Evolutionary conservation across 306 rosid species (phyloP), one percentile per base, ranked within the genome.

Genomic region (Cyclanthera cordifolia): DNA sequence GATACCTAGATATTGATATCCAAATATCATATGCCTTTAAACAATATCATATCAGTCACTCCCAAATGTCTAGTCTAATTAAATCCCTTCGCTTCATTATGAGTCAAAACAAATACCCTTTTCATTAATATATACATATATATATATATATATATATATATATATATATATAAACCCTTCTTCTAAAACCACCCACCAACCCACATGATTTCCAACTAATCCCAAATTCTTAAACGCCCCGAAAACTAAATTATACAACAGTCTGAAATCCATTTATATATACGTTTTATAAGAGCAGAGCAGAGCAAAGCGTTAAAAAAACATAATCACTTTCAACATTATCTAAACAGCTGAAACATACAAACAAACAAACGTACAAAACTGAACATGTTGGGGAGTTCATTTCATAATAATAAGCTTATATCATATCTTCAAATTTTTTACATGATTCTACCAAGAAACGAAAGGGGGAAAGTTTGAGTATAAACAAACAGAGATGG

Each of bases 301-400:
- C 11, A 17, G 54, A 51, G 56, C 0, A 19, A 8, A 20, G 34
- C n/a, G 16, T 15, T 13, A 11, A 15, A 48, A n/a, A n/a, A 58
- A 58, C 46, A 30, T 16, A 37, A 9, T 5, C 30, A 34, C 16
- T 37, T 59, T 0, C n/a, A 37, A 37, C 30, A 37, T 61, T 11
- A 61, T 37, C 28, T 5, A 61, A 61, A 61, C 67, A 37, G 49
- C 68, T 32, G 34, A 54, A 24, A 5, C 60, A 10, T 21, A 59
- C 67, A 34, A 34, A 41, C 67, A 61, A 59, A 8, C 46, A 58
- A 58, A 58, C 50, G 50, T 41, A 64, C 70, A 50, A 68, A 50
- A 68, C 48, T 50, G 25, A 10, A 49, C 37, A 64, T 43, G 34
- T 24, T 64, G n/a, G 19, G 19, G 12, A 64, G 34, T 21, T 13